phyloP scores from a whole-genome alignment of 169 alveolate genomes.

The Perkinsus chesapeaki region DNA sequence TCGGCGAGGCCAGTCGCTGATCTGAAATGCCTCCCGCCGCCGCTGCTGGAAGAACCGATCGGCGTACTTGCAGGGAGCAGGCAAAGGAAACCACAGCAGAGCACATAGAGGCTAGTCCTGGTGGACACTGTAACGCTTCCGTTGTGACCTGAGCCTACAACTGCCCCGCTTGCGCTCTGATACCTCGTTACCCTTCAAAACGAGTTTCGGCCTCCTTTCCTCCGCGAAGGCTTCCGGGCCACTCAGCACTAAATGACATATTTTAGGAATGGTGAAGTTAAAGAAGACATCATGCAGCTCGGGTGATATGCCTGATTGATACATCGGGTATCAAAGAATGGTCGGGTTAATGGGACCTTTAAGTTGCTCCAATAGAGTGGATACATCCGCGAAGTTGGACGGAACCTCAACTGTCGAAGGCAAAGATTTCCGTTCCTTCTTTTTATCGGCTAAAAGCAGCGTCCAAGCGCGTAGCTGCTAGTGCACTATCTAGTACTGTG shows the following conservation, averaged over 20 bases:
- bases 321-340: not conserved
- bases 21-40: not conserved
- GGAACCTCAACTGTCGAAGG: not conserved
- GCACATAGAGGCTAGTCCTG: not conserved
- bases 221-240: not conserved
- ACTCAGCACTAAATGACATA: not conserved
- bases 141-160: not conserved
- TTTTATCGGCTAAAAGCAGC: not conserved
- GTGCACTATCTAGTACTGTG: not conserved
- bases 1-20: not conserved
- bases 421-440: not conserved
- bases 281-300: not conserved
- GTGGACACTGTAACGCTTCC: not conserved
- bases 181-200: not conserved
- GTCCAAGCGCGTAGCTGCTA: not conserved
- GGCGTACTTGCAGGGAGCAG: not conserved
- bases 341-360: not conserved
- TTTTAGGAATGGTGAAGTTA: not conserved
- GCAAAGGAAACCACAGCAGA: not conserved
- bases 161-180: not conserved
- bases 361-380: not conserved
- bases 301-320: not conserved
- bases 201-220: not conserved
- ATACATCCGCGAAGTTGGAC: not conserved
- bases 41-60: not conserved